A percentile compares a stretch with the other conserved stretches of the same genome.
Evolutionary conservation across 2,329 filamentous ascomycete species (phyloP).

Genomic region (Claviceps pusilla): DNA sequence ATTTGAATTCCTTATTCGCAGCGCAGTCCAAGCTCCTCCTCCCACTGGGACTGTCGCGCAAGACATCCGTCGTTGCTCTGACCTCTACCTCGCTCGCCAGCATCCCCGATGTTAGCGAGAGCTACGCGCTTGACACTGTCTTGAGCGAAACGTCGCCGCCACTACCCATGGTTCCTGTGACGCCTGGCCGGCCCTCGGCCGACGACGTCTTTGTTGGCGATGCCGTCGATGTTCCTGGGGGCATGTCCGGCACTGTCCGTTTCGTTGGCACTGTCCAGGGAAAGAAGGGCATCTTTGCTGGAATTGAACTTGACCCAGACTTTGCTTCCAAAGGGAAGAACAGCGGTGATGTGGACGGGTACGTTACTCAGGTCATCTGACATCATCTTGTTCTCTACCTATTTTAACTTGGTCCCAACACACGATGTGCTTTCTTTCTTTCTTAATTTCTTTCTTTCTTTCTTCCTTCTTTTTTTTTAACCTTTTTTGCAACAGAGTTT

Average conservation of each 20-base stretch:
- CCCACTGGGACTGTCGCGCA: conserved; percentile 41
- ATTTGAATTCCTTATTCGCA: conserved; percentile 38
- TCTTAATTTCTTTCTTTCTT: background rate
- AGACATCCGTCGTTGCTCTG: conserved; percentile 56
- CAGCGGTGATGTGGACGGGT: conserved; percentile 91
- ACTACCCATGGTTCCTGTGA: conserved; percentile 34
- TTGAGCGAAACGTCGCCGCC: conserved; percentile 17
- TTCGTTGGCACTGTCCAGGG: conserved; percentile 78
- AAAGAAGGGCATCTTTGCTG: conserved; percentile 83
- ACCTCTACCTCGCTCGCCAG: conserved; percentile 47
- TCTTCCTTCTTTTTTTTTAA: conserved; percentile 4
- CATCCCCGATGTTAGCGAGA: conserved; percentile 52
- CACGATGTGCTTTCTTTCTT: background rate
- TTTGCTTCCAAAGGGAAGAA: conserved; percentile 83
- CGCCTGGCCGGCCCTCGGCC: conserved; percentile 35
- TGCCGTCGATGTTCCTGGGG: conserved; percentile 77
- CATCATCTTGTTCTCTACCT: background rate
- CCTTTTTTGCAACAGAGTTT: conserved; percentile 30
- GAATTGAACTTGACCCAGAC: conserved; percentile 72
- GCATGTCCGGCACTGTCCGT: conserved; percentile 78
- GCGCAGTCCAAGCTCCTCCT: conserved; percentile 32
- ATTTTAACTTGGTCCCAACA: background rate
- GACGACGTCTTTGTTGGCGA: conserved; percentile 60
- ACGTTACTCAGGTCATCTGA: conserved; percentile 18
- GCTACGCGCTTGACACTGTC: conserved; percentile 44